Conservation (phyloP, 2,329 filamentous ascomycete genomes). For the Claviceps sorghi region DNA sequence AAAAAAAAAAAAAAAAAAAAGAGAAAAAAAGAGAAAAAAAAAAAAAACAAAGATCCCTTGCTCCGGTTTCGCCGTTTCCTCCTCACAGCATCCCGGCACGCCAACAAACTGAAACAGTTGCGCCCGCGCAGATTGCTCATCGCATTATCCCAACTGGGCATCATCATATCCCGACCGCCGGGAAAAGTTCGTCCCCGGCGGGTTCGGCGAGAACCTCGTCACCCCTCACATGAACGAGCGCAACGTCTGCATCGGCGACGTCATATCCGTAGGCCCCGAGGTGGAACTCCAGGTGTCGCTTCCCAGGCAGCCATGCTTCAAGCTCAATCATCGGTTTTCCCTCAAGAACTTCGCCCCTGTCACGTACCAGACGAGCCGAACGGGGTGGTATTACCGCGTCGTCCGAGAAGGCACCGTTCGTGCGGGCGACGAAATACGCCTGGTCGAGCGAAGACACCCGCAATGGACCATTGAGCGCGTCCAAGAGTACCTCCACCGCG, state of each 20-base stretch:
- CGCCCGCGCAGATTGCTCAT: conserved; percentile 33
- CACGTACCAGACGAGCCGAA: conserved; percentile 41
- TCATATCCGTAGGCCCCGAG: conserved; percentile 34
- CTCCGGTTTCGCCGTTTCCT: not conserved
- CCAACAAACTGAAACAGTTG: not conserved
- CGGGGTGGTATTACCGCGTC: conserved; percentile 53
- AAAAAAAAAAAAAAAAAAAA: too few relatives aligned
- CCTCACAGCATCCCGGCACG: not conserved
- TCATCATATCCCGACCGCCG: conserved; percentile 35
- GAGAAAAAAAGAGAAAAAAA: too few relatives aligned
- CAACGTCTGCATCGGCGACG: conserved; percentile 51
- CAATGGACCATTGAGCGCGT: conserved; percentile 48
- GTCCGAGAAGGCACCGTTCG: conserved; percentile 38
- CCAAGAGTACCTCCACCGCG: conserved; percentile 47
- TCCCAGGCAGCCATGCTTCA: conserved; percentile 49
- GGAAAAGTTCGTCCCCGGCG: conserved; percentile 38
- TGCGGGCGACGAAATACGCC: conserved; percentile 39
- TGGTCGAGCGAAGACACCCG: conserved; percentile 41
- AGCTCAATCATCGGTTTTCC: conserved; percentile 53
- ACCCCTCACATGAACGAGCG: conserved; percentile 43
- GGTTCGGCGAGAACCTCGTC: conserved; percentile 52
- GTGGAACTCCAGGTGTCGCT: conserved; percentile 44
- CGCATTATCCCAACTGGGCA: conserved; percentile 43
- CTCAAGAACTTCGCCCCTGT: conserved; percentile 46
- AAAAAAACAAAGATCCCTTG: too few relatives aligned